Conservation (phyloP, 2,329 filamentous ascomycete species). For the Xylariomycetidae sp. region DNA sequence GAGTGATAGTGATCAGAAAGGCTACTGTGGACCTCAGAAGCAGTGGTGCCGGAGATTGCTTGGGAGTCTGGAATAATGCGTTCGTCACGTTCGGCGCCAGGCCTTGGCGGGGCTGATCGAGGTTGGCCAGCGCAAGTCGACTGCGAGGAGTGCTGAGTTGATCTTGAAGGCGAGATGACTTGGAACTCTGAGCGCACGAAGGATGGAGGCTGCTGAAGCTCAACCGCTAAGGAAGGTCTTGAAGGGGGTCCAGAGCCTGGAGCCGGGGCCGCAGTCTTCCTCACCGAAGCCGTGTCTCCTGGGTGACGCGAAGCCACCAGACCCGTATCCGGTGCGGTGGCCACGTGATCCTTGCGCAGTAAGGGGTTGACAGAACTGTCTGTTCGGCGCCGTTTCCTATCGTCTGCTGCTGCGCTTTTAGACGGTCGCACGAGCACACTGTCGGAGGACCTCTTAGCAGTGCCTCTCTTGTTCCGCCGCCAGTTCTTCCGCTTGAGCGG, state of each 20-base stretch:
- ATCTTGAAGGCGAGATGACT: conserved; percentile 10
- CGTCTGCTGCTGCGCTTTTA: conserved; percentile 1
- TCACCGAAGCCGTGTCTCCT: not conserved
- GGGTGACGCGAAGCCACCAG: not conserved
- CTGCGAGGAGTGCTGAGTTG: conserved; percentile 12
- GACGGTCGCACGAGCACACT: conserved; percentile 1
- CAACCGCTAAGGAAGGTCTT: conserved; percentile 12
- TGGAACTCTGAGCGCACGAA: conserved; percentile 16
- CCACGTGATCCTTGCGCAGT: conserved; percentile 1
- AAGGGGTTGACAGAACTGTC: too few species aligned
- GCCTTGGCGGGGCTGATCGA: too few species aligned
- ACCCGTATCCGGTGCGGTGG: not conserved
- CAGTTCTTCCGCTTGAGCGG: too few species aligned
- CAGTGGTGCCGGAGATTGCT: conserved; percentile 17
- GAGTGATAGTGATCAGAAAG: conserved; percentile 3
- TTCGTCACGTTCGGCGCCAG: conserved; percentile 6
- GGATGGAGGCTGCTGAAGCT: conserved; percentile 9
- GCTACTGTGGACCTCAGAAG: conserved; percentile 14
- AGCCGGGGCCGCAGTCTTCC: not conserved
- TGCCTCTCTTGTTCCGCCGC: conserved; percentile 1
- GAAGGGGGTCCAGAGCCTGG: not conserved
- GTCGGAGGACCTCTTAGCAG: conserved; percentile 2
- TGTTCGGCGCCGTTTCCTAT: conserved; percentile 6
- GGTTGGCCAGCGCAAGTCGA: conserved; percentile 4
- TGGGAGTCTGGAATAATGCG: conserved; percentile 27